Evolutionary conservation across 1,284 basidiomycete species (phyloP).

Genomic region (Cutaneotrichosporon sp.): DNA sequence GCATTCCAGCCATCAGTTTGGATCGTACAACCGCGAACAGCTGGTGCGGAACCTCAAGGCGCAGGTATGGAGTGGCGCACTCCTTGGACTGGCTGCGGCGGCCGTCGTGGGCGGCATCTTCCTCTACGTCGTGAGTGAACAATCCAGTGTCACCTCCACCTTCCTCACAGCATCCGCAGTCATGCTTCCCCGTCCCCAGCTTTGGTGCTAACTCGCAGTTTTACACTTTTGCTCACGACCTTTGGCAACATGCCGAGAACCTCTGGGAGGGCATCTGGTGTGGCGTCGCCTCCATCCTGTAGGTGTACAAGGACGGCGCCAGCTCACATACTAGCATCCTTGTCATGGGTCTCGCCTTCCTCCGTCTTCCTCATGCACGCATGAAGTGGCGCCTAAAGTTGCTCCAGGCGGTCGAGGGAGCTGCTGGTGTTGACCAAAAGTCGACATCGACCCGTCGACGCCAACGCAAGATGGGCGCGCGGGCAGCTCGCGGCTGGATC

Average conservation of each 20-base stretch:
- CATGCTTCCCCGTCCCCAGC: background rate
- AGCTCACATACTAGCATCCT: slow-evolving; percentile 29
- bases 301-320: slow-evolving; percentile 6
- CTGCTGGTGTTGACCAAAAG: slow-evolving; percentile 16
- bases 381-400: slow-evolving; percentile 85
- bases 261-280: slow-evolving; percentile 67
- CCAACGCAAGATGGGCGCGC: slow-evolving; percentile 21
- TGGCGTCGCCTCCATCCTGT: slow-evolving; percentile 61
- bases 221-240: slow-evolving; percentile 55
- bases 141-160: background rate
- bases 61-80: slow-evolving; percentile 74
- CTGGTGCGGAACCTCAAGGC: slow-evolving; percentile 34
- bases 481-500: slow-evolving; percentile 51
- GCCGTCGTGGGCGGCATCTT: slow-evolving; percentile 61
- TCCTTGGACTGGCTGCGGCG: slow-evolving; percentile 68
- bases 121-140: slow-evolving; percentile 50
- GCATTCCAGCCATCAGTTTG: background rate
- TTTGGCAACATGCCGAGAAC: slow-evolving; percentile 65
- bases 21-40: slow-evolving; percentile 16
- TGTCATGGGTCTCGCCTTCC: slow-evolving; percentile 71
- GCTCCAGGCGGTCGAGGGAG: slow-evolving; percentile 65
- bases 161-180: background rate
- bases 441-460: background rate
- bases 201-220: slow-evolving; percentile 36
- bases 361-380: slow-evolving; percentile 72